Evolutionary conservation across 1,139 yeast genomes (phyloP).

Genomic region (Insectozyma bohioensis): DNA sequence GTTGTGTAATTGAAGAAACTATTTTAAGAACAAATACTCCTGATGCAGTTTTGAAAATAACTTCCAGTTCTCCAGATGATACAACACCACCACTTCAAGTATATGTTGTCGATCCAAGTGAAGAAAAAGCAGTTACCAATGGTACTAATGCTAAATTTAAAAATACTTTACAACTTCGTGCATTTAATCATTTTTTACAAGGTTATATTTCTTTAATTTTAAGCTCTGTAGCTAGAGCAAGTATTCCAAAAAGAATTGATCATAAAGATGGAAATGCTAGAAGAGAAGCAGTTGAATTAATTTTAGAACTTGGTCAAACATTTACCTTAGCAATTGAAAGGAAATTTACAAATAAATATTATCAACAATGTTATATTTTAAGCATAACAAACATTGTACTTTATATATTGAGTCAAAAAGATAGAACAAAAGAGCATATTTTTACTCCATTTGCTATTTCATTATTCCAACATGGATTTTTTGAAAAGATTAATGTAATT

Average conservation of each 20-base stretch:
- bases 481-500: slow-evolving; percentile 23
- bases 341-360: slow-evolving; percentile 19
- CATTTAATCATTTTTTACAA: slow-evolving; percentile 50
- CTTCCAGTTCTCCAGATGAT: slow-evolving; percentile 32
- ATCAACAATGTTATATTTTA: slow-evolving; percentile 27
- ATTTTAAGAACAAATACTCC: slow-evolving; percentile 49
- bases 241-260: slow-evolving; percentile 48
- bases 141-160: slow-evolving; percentile 56
- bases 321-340: slow-evolving; percentile 28
- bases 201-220: slow-evolving; percentile 46
- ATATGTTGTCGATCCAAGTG: slow-evolving; percentile 32
- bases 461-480: slow-evolving; percentile 50
- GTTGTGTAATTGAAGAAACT: slow-evolving; percentile 59
- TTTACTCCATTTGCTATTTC: slow-evolving; percentile 48
- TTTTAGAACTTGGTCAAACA: slow-evolving; percentile 33
- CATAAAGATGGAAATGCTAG: slow-evolving; percentile 32
- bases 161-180: slow-evolving; percentile 57
- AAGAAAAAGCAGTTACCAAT: slow-evolving; percentile 32
- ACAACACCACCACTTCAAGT: slow-evolving; percentile 44
- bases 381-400: slow-evolving; percentile 29
- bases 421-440: slow-evolving; percentile 29
- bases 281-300: slow-evolving; percentile 40
- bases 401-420: slow-evolving; percentile 28
- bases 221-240: slow-evolving; percentile 39
- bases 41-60: slow-evolving; percentile 43